Conservation (phyloP, 768 basidiomycete species). For the Podaxis sp. region DNA sequence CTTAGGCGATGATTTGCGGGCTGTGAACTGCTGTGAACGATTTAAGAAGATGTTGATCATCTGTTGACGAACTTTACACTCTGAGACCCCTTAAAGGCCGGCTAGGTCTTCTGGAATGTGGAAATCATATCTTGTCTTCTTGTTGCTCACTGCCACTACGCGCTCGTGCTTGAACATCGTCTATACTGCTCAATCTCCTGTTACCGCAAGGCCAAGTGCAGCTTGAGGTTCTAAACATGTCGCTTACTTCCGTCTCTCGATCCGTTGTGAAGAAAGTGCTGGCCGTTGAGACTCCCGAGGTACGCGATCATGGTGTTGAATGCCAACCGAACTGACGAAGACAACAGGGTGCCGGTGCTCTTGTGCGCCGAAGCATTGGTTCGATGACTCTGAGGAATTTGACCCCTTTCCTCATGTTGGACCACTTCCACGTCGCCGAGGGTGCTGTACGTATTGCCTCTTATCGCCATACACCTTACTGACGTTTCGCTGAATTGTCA, state of each 20-base stretch:
- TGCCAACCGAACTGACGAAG: neutral
- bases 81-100: neutral
- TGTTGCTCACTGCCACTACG: neutral
- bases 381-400: slow-evolving; percentile 68
- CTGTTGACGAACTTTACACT: neutral
- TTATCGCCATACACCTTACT: neutral
- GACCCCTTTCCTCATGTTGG: slow-evolving; percentile 88
- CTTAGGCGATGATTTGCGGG: neutral
- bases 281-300: slow-evolving; percentile 72
- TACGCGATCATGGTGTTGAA: slow-evolving; percentile 18
- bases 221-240: slow-evolving; percentile 17
- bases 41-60: neutral
- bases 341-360: slow-evolving; percentile 71
- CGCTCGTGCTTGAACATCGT: neutral
- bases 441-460: slow-evolving; percentile 52
- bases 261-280: slow-evolving; percentile 72
- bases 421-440: slow-evolving; percentile 69
- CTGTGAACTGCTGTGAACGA: neutral
- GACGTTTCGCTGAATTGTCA: neutral
- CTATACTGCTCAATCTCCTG: neutral
- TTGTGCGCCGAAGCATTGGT: slow-evolving; percentile 86
- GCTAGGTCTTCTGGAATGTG: neutral
- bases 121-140: neutral
- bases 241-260: slow-evolving; percentile 46
- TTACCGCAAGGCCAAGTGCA: neutral